These are phyloP conservation scores for Bacterosira constricta DNA, from an alignment of 108 stramenopile species.

Conservation along the genomic window DNA sequence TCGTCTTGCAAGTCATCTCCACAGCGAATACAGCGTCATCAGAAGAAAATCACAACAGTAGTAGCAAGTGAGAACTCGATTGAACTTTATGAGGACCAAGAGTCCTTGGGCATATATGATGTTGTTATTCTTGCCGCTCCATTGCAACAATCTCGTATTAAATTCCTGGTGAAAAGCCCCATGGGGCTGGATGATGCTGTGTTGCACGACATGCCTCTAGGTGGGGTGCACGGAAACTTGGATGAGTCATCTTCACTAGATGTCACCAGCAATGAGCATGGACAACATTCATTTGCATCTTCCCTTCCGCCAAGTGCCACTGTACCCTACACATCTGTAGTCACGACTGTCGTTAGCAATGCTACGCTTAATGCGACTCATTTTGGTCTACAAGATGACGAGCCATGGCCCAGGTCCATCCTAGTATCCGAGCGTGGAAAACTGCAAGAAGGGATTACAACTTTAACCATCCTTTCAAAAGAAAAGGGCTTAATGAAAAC, in stretches of 20 bases:
- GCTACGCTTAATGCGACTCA: conserved; percentile 56
- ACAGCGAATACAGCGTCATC: conserved; percentile 29
- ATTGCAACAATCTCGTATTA: conserved; percentile 58
- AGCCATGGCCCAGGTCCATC: conserved; percentile 50
- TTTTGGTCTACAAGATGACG: conserved; percentile 41
- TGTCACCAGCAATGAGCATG: conserved; percentile 43
- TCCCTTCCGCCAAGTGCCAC: conserved; percentile 56
- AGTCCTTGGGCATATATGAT: conserved; percentile 65
- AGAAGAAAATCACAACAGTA: conserved; percentile 31
- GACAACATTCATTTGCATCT: conserved; percentile 23
- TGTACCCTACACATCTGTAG: conserved; percentile 70
- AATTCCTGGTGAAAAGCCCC: conserved; percentile 68
- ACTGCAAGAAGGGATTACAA: conserved; percentile 30
- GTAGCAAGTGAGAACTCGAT: conserved; percentile 38
- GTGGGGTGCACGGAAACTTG: conserved; percentile 42
- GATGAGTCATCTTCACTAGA: conserved; percentile 13
- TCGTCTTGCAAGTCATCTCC: conserved; percentile 3
- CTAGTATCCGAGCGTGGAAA: conserved; percentile 63
- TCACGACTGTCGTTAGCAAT: conserved; percentile 72
- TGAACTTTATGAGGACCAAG: conserved; percentile 46
- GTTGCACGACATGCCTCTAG: conserved; percentile 72
- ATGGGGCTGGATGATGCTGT: conserved; percentile 57
- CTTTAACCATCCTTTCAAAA: conserved; percentile 49
- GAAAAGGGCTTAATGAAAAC: conserved; percentile 64
- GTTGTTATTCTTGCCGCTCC: conserved; percentile 81